phyloP scores from a whole-genome alignment of 116 monocot genomes.

The Cymodocea nodosa region DNA sequence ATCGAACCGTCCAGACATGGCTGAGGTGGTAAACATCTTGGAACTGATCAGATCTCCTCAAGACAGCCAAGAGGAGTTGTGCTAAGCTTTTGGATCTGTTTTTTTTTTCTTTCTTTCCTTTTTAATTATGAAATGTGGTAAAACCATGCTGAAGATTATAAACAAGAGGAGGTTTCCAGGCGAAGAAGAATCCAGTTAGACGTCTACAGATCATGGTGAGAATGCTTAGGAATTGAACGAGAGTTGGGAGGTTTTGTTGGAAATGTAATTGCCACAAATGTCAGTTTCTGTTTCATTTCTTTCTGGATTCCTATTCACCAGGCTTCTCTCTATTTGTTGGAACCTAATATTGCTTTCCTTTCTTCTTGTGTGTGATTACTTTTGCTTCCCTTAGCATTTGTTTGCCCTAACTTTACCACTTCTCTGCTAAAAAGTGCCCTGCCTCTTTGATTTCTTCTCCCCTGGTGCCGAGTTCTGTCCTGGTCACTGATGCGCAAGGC shows the following conservation, averaged over 20 bases:
- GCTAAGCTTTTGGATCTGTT: constrained; percentile 14
- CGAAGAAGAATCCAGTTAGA: constrained; percentile 35
- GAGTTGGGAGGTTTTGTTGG: neutral
- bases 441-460: no score
- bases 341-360: constrained; percentile 2
- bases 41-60: constrained; percentile 61
- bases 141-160: neutral
- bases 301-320: constrained; percentile 42
- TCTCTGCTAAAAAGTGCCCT: neutral
- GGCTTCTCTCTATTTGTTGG: constrained; percentile 1
- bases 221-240: neutral
- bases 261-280: neutral
- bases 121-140: neutral
- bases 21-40: constrained; percentile 64
- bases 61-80: constrained; percentile 28
- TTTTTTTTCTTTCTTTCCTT: constrained; percentile 7
- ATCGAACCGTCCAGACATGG: constrained; percentile 58
- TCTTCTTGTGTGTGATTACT: neutral
- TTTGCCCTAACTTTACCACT: neutral
- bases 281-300: neutral
- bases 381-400: neutral
- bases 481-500: neutral
- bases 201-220: neutral
- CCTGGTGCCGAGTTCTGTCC: neutral
- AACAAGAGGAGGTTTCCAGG: constrained; percentile 12